Percentiles rank a stretch among this genome's conserved stretches.
These are phyloP conservation scores for Amyloporia xantha DNA, from an alignment of 768 basidiomycete genomes.

Conservation along the genomic window DNA sequence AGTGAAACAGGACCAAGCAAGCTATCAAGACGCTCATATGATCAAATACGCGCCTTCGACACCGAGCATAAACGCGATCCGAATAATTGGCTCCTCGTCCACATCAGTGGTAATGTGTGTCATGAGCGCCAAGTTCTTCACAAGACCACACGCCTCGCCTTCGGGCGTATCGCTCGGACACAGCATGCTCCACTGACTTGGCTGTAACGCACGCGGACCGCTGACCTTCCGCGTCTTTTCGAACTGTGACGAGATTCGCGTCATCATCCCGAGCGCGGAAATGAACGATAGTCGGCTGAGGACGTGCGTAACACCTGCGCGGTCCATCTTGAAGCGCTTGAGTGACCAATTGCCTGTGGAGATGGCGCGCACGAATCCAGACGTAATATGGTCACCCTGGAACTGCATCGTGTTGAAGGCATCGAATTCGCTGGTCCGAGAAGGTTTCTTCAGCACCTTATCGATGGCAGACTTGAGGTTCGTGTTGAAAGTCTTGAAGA, in stretches of 20 bases:
- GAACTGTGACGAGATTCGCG: constrained; percentile 96
- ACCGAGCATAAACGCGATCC: constrained; percentile 89
- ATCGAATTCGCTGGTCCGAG: constrained; percentile 90
- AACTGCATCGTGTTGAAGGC: constrained; percentile 93
- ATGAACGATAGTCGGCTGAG: constrained; percentile 94
- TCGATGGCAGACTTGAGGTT: constrained; percentile 94
- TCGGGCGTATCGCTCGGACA: constrained; percentile 99
- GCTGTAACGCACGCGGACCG: constrained; percentile 93
- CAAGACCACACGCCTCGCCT: constrained; percentile 97
- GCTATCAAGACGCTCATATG: neutral
- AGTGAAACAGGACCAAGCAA: neutral
- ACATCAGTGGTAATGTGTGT: constrained; percentile 99
- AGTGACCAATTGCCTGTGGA: constrained; percentile 99
- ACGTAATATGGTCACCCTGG: constrained; percentile 92
- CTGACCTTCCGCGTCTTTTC: constrained; percentile 99
- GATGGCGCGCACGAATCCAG: constrained; percentile 94
- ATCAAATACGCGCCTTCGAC: constrained; percentile 68
- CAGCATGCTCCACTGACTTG: constrained; percentile 98
- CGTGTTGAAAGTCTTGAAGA: constrained; percentile 97
- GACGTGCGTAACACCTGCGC: constrained; percentile 97
- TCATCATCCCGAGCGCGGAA: constrained; percentile 99
- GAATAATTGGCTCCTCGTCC: constrained; percentile 89
- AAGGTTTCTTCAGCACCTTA: constrained; percentile 94
- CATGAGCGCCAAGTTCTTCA: constrained; percentile 98
- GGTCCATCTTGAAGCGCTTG: constrained; percentile 99